Percentiles rank a stretch among this genome's conserved stretches.
phyloP scores from a whole-genome alignment of 371 early-diverging fungal species.

The Mortierella sp. region DNA sequence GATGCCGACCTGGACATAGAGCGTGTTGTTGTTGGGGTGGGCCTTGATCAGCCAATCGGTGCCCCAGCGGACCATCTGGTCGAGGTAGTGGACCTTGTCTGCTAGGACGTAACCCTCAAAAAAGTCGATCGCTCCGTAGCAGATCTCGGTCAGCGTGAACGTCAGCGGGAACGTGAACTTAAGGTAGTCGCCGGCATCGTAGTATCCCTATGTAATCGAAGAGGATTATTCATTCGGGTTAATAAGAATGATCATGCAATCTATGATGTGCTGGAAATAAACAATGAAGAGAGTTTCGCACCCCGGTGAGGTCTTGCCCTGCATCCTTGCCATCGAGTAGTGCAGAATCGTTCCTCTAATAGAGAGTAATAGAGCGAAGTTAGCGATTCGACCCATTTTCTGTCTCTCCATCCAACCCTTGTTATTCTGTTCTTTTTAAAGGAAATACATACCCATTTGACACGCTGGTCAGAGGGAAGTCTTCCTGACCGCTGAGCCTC shows the following conservation, averaged over 20 bases:
- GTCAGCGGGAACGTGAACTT: conserved; percentile 71
- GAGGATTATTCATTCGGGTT: neutral
- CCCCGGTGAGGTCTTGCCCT: conserved; percentile 60
- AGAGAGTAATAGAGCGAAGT: too few relatives aligned
- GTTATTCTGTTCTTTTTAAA: too few relatives aligned
- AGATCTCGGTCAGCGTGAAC: conserved; percentile 61
- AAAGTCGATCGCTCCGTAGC: conserved; percentile 70
- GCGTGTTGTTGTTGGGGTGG: conserved; percentile 60
- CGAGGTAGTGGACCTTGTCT: conserved; percentile 59
- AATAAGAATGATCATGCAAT: neutral
- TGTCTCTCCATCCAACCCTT: too few relatives aligned
- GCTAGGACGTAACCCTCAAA: conserved; percentile 67
- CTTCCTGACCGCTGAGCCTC: conserved; percentile 69
- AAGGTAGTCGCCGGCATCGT: conserved; percentile 64
- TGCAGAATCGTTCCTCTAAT: conserved; percentile 66
- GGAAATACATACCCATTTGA: conserved; percentile 58
- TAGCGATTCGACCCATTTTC: too few relatives aligned
- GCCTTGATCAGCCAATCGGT: conserved; percentile 73
- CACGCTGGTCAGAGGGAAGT: conserved; percentile 62
- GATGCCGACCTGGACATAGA: conserved; percentile 58
- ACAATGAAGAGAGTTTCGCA: neutral
- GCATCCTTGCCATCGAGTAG: conserved; percentile 63
- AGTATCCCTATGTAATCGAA: conserved; percentile 18
- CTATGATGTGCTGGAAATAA: neutral
- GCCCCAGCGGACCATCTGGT: conserved; percentile 70